Evolutionary conservation across 2,329 filamentous ascomycete species (phyloP), one percentile per base, ranked within the genome.

Genomic region (Torrubiellomyces zombiae): DNA sequence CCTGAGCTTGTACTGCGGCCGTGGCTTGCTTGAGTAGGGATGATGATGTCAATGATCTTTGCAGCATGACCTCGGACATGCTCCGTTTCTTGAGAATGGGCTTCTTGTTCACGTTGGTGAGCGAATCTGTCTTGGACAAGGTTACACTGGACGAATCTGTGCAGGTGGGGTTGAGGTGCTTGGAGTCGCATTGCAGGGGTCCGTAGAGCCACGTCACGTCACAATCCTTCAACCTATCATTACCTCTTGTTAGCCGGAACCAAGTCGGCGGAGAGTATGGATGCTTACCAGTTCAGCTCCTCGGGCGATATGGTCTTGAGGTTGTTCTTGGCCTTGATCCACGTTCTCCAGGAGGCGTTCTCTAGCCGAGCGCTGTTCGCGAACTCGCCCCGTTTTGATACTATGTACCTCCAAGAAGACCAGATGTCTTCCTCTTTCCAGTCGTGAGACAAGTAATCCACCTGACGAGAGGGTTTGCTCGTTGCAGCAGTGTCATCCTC

Each of bases 171-270:
- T 68, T 59, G 9, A 67, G 45, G 14, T 61, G 67, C 27, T 60
- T 66, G 4, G 61, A 58, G 13, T 75, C 75, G 1, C 75, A 76
- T 47, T 93, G 86, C 24, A 94, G 53, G 9, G 89, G 89, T 0
- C 89, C 89, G 43, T 95, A 98, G 1, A 98, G 61, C 89, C 86
- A 98, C 22, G 86, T 94, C 16, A 94, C 83, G 50, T 98, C 86
- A 47, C 79, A 89, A 41, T 95, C 89, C 48, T 95, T 98, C 31
- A 94, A 62, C 85, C 83, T 93, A 40, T 23, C 18, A 19, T n/a
- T n/a, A n/a, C n/a, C n/a, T n/a, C n/a, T n/a, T n/a, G n/a, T n/a
- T n/a, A n/a, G n/a, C n/a, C n/a, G n/a, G n/a, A n/a, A n/a, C n/a
- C n/a, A n/a, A n/a, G n/a, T 8, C 15, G 10, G 8, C 23, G 12